A percentile compares a stretch with the other conserved stretches of the same genome.
Evolutionary conservation across 257 asterid genomes (phyloP).

Genomic region (Jacaranda copaia): DNA sequence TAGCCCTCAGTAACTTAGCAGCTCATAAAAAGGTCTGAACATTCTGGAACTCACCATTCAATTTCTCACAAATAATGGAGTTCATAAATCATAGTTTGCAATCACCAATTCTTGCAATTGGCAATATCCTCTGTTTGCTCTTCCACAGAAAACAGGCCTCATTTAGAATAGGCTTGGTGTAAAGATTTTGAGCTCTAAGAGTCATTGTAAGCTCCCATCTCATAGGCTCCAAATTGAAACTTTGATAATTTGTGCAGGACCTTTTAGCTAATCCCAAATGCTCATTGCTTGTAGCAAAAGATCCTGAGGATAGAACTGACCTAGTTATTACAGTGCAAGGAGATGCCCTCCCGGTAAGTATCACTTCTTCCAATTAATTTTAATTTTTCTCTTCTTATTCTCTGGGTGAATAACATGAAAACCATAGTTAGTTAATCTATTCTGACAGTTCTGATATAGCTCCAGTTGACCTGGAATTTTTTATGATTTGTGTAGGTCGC

Average conservation of each 20-base stretch:
- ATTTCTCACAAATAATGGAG: neutral
- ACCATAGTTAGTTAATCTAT: neutral
- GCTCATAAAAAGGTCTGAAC: constrained; percentile 68
- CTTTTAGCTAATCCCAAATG: constrained; percentile 78
- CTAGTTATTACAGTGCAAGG: constrained; percentile 83
- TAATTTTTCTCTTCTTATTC: neutral
- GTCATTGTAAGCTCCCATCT: constrained; percentile 1
- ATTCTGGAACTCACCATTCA: constrained; percentile 18
- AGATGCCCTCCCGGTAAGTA: constrained; percentile 83
- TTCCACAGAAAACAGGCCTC: neutral
- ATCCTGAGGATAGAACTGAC: constrained; percentile 92
- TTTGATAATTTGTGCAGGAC: constrained; percentile 56
- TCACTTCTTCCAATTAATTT: constrained; percentile 13
- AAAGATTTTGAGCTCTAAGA: neutral
- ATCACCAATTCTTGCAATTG: neutral
- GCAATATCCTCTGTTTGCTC: neutral
- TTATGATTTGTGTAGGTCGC: constrained; percentile 51
- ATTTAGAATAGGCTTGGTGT: constrained; percentile 11
- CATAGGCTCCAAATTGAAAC: neutral
- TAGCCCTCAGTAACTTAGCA: constrained; percentile 76
- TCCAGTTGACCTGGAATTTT: constrained; percentile 29
- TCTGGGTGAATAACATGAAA: constrained; percentile 5
- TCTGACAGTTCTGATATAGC: neutral
- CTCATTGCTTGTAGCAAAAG: constrained; percentile 91
- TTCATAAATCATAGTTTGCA: neutral